phyloP scores from a whole-genome alignment of 257 asterid species.

The Capsicum baccatum region DNA sequence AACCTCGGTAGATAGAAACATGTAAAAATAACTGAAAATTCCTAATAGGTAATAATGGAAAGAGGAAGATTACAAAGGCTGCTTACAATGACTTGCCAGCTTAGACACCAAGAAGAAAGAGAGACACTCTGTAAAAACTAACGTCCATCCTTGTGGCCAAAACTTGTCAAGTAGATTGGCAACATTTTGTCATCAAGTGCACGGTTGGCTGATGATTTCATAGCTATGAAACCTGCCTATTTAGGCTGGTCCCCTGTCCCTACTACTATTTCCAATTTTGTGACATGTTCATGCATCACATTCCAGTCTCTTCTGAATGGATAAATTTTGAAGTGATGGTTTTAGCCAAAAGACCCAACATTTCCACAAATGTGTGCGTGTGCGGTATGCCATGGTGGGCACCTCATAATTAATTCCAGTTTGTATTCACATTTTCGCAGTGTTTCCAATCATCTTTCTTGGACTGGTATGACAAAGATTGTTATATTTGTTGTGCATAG shows the following conservation, averaged over 20 bases:
- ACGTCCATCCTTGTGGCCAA: neutral
- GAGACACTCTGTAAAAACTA: neutral
- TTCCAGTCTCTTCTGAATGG: neutral
- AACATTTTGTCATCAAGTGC: conserved; percentile 21
- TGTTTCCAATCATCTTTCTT: neutral
- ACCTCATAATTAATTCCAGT: conserved; percentile 11
- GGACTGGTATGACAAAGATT: neutral
- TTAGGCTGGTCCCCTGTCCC: conserved; percentile 28
- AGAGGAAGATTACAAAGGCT: neutral
- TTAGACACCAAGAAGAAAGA: neutral
- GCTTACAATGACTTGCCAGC: neutral
- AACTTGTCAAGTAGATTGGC: conserved; percentile 24
- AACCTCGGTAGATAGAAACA: neutral
- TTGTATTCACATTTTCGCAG: neutral
- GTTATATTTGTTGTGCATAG: neutral
- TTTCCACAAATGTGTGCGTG: conserved; percentile 14
- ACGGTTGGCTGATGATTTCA: neutral
- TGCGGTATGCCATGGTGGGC: conserved; percentile 23
- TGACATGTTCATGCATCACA: neutral
- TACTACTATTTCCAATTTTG: neutral
- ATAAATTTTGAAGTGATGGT: neutral
- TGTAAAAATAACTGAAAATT: neutral
- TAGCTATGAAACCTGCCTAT: neutral
- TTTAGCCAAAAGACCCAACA: neutral
- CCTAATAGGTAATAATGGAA: too few species aligned